Base-by-base conservation (phyloP, 371 early-diverging fungal species). In the Mucor racemosus region DNA sequence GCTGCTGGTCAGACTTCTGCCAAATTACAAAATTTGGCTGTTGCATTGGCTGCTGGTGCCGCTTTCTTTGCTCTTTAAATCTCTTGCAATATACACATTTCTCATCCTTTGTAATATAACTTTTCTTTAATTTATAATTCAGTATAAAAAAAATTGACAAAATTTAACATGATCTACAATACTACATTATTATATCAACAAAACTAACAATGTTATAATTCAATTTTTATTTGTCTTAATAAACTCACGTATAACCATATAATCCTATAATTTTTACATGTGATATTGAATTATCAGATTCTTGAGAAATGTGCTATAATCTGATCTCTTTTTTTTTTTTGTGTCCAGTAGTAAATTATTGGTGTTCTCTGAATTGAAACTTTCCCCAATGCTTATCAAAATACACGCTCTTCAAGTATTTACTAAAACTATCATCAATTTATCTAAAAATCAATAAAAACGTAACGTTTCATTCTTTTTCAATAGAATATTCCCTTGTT, bases 41-140 rank as follows among this genome's bases (percentile, higher is more conserved):
- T 65, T 42, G 56, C 62, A 26, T 39, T 69, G 40, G 44, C 54
- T 39, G 65, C 62, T 8, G 57, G 65, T 39, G 65, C 59, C 19
- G 61, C 57, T 65, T 69, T 64, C 46, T 54, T 69, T 35, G 57
- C 61, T 33, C 57, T 69, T 40, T 66, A 60, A 66, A 33, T 58
- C 26, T 36, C 14, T 54, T 54, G 40, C 31, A 53, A 21, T 31
- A 31, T 31, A 53, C 46, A 19, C 46, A 7, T 9, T 46, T 19
- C 19, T 46, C 46, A 19, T 19, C 46, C 46, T 19, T 53, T 53
- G 53, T 53, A 53, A 19, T 31, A 53, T 53, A 53, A 53, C 21
- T 31, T 13, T 26, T 31, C 19, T 11, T 31, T 53, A 13, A 31
- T 31, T 31, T 53, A 21, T 53, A 53, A 13, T 31, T 21, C 21